Evolutionary conservation across 805 yeast genomes (phyloP).

Genomic region (Grigorovia humatica): DNA sequence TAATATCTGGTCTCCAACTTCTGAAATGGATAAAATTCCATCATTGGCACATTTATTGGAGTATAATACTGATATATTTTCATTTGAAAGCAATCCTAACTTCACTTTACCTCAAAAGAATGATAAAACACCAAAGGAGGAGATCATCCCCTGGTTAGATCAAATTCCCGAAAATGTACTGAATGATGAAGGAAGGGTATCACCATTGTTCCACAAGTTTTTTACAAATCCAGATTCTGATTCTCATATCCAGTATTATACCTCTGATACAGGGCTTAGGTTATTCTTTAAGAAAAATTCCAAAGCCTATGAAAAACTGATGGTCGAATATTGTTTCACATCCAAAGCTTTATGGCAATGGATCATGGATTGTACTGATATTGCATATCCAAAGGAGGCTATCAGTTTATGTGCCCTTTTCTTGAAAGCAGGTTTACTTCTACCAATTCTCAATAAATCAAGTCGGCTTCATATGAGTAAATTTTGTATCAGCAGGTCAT

Average conservation of each 20-base stretch:
- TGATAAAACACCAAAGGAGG: background rate
- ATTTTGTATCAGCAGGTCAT: slow-evolving; percentile 30
- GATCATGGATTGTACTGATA: slow-evolving; percentile 83
- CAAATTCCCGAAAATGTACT: slow-evolving; percentile 7
- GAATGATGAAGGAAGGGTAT: slow-evolving; percentile 22
- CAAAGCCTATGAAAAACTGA: slow-evolving; percentile 14
- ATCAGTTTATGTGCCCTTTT: slow-evolving; percentile 42
- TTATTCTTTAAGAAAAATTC: slow-evolving; percentile 37
- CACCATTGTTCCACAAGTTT: slow-evolving; percentile 66
- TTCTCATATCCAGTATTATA: slow-evolving; percentile 69
- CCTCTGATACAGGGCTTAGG: slow-evolving; percentile 54
- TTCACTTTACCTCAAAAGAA: slow-evolving; percentile 1
- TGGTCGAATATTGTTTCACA: slow-evolving; percentile 42
- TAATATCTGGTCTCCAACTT: slow-evolving; percentile 57
- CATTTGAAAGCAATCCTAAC: slow-evolving; percentile 22
- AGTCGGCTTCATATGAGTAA: slow-evolving; percentile 24
- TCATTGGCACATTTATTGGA: slow-evolving; percentile 28
- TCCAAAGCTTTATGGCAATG: slow-evolving; percentile 80
- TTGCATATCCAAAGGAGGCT: slow-evolving; percentile 44
- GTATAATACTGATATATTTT: slow-evolving; percentile 25
- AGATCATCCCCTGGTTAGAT: slow-evolving; percentile 8
- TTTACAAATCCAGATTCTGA: slow-evolving; percentile 88
- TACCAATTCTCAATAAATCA: slow-evolving; percentile 33
- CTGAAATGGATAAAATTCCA: slow-evolving; percentile 41
- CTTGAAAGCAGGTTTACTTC: slow-evolving; percentile 36